Conservation (phyloP, 2,329 filamentous ascomycete genomes). For the Gnomoniopsis smithogilvyi region DNA sequence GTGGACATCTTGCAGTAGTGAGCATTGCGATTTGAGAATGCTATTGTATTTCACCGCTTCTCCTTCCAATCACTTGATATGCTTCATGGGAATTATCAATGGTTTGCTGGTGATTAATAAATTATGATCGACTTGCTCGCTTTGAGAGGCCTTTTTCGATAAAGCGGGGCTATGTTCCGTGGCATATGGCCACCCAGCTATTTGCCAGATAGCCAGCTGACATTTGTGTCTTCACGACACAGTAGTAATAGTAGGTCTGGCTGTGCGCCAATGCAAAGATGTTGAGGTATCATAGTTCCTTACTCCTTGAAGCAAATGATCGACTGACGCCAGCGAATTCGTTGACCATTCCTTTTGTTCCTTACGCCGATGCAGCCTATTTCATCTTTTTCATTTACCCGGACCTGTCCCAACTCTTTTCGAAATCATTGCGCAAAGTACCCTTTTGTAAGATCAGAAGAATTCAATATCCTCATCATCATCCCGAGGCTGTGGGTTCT, state of each 20-base stretch:
- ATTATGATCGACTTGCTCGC: neutral
- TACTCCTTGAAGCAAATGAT: neutral
- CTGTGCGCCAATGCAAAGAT: slow-evolving; percentile 5
- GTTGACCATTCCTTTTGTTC: neutral
- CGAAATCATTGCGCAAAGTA: neutral
- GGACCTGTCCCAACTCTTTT: neutral
- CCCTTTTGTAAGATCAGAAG: slow-evolving; percentile 7
- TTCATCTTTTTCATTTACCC: neutral
- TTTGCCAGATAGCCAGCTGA: neutral
- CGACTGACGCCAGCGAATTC: neutral
- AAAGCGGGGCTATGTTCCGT: neutral
- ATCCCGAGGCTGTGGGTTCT: slow-evolving; percentile 37
- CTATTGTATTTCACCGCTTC: neutral
- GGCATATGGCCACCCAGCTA: neutral
- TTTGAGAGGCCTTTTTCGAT: neutral
- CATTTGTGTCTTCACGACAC: neutral
- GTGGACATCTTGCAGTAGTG: slow-evolving; percentile 1
- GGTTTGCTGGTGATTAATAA: neutral
- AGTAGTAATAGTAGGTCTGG: slow-evolving; percentile 2
- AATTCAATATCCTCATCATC: slow-evolving; percentile 30
- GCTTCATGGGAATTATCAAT: neutral
- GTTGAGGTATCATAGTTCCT: slow-evolving; percentile 16
- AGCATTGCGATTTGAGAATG: neutral
- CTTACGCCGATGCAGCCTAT: neutral
- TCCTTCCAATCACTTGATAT: neutral